These are phyloP conservation scores for Globisporangium yorkense DNA, from an alignment of 352 stramenopile genomes.

Conservation along the genomic window DNA sequence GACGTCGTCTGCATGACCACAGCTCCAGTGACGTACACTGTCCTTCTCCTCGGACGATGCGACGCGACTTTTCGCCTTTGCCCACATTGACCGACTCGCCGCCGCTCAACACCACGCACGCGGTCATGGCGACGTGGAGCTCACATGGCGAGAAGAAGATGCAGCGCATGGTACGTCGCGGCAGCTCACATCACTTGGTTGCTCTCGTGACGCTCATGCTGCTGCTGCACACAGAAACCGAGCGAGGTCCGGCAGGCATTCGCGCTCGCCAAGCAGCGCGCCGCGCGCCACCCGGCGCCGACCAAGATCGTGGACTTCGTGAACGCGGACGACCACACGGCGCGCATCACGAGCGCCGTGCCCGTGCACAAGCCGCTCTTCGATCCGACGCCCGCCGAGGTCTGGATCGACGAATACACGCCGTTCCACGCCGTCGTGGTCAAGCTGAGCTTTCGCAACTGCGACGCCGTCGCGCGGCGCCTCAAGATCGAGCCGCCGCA, in stretches of 20 bases:
- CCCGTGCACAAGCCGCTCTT: conserved; percentile 86
- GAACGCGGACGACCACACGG: conserved; percentile 70
- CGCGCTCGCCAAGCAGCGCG: conserved; percentile 41
- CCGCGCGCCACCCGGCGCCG: conserved; percentile 23
- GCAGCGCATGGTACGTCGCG: conserved; percentile 14
- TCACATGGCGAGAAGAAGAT: conserved; percentile 12
- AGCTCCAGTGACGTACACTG: neutral
- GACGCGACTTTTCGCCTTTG: neutral
- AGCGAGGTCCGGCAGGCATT: conserved; percentile 67
- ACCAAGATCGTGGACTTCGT: conserved; percentile 57
- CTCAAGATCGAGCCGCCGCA: conserved; percentile 85
- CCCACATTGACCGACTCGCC: neutral
- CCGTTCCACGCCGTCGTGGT: conserved; percentile 78
- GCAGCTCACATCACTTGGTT: neutral
- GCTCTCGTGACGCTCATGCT: neutral
- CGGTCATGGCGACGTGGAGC: conserved; percentile 10
- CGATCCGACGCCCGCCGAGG: conserved; percentile 63
- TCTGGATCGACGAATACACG: conserved; percentile 92
- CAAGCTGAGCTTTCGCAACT: conserved; percentile 91
- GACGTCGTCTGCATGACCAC: neutral
- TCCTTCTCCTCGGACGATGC: neutral
- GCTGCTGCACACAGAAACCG: conserved; percentile 33
- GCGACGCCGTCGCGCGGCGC: conserved; percentile 84
- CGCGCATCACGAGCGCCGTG: conserved; percentile 54
- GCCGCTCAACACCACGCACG: neutral